phyloP scores from a whole-genome alignment of 1,284 basidiomycete genomes.

The Cryptococcus sp. region DNA sequence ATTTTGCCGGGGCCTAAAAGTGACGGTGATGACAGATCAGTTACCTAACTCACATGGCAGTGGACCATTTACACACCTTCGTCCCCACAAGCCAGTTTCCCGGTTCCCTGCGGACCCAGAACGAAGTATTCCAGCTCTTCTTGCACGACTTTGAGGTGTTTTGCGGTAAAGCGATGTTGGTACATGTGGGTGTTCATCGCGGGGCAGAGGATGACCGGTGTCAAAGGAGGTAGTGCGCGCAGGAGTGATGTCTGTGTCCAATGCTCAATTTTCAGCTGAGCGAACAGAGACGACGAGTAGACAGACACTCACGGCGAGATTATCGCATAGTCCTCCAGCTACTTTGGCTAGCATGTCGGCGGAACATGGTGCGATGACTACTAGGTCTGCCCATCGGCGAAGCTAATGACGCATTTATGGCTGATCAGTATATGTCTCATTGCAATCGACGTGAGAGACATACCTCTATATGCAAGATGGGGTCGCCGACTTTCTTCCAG shows the following conservation, averaged over 20 bases:
- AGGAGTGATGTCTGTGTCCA: conserved; percentile 78
- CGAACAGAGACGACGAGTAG: neutral
- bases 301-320: conserved; percentile 67
- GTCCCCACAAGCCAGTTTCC: conserved; percentile 83
- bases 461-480: conserved; percentile 90
- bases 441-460: conserved; percentile 8
- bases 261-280: neutral
- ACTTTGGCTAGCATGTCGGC: conserved; percentile 96
- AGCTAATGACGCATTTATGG: conserved; percentile 54
- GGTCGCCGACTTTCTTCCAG: conserved; percentile 77
- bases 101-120: conserved; percentile 64
- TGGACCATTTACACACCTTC: conserved; percentile 61
- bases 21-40: neutral
- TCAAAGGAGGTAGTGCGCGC: conserved; percentile 77
- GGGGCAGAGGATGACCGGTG: conserved; percentile 85
- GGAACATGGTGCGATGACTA: conserved; percentile 90
- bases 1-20: conserved; percentile 78
- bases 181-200: conserved; percentile 99
- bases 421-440: neutral
- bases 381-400: conserved; percentile 91
- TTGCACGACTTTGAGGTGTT: conserved; percentile 70
- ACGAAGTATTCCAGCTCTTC: conserved; percentile 78
- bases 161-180: conserved; percentile 84
- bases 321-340: conserved; percentile 83
- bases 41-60: neutral